phyloP scores from a whole-genome alignment of 495 filamentous ascomycete species.

The Podospora comata region DNA sequence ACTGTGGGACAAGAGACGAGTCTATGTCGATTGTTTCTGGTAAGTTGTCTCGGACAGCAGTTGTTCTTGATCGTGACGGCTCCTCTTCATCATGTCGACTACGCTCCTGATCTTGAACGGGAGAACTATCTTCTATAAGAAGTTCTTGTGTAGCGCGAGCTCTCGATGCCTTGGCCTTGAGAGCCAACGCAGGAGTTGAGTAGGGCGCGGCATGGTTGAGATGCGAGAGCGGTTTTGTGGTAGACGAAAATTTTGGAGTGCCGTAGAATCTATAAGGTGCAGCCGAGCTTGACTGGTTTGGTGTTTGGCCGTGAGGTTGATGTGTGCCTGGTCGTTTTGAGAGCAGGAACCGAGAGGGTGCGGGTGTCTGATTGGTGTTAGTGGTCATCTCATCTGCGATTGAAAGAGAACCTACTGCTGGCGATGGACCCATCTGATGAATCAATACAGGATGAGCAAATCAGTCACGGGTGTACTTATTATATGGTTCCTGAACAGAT shows the following conservation, averaged over 20 bases:
- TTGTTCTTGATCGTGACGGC: neutral
- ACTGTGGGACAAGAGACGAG: constrained; percentile 28
- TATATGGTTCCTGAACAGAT: neutral
- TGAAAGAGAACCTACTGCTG: constrained; percentile 8
- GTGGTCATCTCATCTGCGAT: neutral
- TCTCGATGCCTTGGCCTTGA: constrained; percentile 21
- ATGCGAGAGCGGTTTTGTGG: constrained; percentile 18
- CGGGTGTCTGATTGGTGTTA: constrained; percentile 36
- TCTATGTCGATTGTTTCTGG: constrained; percentile 38
- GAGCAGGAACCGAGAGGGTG: constrained; percentile 41
- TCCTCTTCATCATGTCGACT: neutral
- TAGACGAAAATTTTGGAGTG: constrained; percentile 41
- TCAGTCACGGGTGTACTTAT: too few relatives aligned
- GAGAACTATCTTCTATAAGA: constrained; percentile 26
- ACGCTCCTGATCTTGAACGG: constrained; percentile 5
- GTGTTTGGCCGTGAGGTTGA: constrained; percentile 31
- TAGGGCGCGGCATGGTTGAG: constrained; percentile 11
- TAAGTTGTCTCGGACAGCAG: constrained; percentile 7
- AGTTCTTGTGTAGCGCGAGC: constrained; percentile 30
- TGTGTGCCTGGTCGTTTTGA: constrained; percentile 35
- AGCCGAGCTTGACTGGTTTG: constrained; percentile 26
- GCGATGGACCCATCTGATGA: constrained; percentile 12
- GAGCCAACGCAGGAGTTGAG: constrained; percentile 24
- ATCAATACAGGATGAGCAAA: neutral
- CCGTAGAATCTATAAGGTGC: constrained; percentile 38